Evolutionary conservation across 163 green algal species (phyloP), one percentile per base, ranked within the genome.

Genomic region (Prototheca cutis): DNA sequence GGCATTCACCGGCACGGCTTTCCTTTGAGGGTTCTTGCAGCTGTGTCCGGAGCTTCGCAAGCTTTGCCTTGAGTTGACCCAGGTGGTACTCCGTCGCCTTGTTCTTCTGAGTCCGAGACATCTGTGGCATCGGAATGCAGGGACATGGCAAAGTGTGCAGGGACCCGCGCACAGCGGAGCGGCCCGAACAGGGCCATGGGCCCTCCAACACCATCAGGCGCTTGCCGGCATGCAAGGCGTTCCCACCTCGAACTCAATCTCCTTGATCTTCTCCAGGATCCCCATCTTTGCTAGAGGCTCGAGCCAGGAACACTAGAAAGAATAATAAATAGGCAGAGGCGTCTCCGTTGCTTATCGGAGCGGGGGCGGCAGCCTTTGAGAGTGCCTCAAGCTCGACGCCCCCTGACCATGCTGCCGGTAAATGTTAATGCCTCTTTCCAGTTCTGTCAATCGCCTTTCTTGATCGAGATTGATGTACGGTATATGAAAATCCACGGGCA

Each of bases 41-140:
- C 73, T 96, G 74, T 31, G 89, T 97, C 18, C 89, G 73, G 36
- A 98, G 71, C 74, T 98, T 98, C 28, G 93, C 93, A n/a, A 98
- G 71, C 65, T 91, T 93, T 28, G 86, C 89, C 63, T 98, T 97
- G 2, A 97, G 80, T 69, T 94, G 84, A 6, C 92, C 90, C 53
- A 98, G 61, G 68, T 97, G 90, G 61, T 95, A 95, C 68, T 94
- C 33, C 21, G 58, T 66, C 19, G 51, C 48, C 55, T 64, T 70
- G 49, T 65, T 65, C 73, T 95, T 97, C 70, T 99, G 93, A n/a
- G 93, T 99, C 28, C 87, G 71, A 42, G 63, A 61, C 89, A 99
- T 98, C 76, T 77, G 61, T 39, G 45, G 24, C 2, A 3, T 15
- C 23, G 18, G 17, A 40, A 33, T 33, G 24, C 0, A 27, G 21